Evolutionary conservation across 495 filamentous ascomycete species (phyloP).

Genomic region (Tuber melanosporum): DNA sequence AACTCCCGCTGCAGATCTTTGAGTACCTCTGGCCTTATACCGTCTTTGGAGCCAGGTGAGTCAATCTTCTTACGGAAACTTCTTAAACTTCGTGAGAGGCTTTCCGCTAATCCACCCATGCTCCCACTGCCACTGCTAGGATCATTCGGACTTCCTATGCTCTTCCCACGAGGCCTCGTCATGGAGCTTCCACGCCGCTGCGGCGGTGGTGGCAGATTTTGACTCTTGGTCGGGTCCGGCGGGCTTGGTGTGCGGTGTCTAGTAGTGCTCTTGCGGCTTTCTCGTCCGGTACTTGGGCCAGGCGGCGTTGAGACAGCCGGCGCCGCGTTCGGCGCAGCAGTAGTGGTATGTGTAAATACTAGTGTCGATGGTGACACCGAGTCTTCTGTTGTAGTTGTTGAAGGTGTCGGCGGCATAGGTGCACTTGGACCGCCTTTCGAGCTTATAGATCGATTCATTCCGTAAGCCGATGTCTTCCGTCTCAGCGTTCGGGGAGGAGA

Average conservation of each 20-base stretch:
- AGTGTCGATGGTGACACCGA: slow-evolving; percentile 44
- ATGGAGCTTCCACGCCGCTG: slow-evolving; percentile 28
- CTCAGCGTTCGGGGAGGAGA: slow-evolving; percentile 59
- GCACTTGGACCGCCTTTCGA: slow-evolving; percentile 34
- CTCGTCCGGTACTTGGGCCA: slow-evolving; percentile 34
- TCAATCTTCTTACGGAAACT: slow-evolving; percentile 75
- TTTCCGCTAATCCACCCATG: slow-evolving; percentile 39
- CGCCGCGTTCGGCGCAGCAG: background rate
- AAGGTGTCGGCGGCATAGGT: slow-evolving; percentile 43
- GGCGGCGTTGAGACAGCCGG: slow-evolving; percentile 5
- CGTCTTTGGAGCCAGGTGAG: slow-evolving; percentile 49
- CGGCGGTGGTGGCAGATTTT: slow-evolving; percentile 19
- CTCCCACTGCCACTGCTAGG: slow-evolving; percentile 11
- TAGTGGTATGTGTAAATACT: slow-evolving; percentile 26
- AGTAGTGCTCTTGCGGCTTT: slow-evolving; percentile 36
- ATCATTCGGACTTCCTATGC: slow-evolving; percentile 28
- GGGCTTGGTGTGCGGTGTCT: slow-evolving; percentile 49
- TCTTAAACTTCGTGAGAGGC: slow-evolving; percentile 49
- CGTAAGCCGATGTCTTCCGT: slow-evolving; percentile 50
- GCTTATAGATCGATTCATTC: slow-evolving; percentile 31
- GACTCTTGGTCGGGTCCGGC: slow-evolving; percentile 30
- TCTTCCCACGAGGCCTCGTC: slow-evolving; percentile 36
- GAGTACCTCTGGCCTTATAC: slow-evolving; percentile 58
- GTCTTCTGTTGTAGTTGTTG: slow-evolving; percentile 30
- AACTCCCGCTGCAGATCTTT: slow-evolving; percentile 76